Evolutionary conservation across 768 basidiomycete species (phyloP).

Genomic region (Daedalea quercina): DNA sequence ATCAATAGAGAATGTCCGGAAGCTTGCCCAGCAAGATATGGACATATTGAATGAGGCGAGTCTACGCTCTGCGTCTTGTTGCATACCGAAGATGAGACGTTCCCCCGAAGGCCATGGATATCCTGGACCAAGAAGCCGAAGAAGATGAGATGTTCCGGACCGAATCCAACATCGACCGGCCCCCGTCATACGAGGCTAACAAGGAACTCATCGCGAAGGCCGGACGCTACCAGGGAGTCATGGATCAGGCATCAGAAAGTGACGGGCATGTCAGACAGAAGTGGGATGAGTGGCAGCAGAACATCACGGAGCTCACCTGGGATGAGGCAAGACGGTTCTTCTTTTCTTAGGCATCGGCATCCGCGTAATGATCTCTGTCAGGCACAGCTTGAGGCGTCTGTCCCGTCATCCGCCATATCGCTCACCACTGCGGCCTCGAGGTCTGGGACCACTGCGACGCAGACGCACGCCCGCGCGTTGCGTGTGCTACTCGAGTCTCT

Average conservation of each 20-base stretch:
- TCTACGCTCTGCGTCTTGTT: neutral
- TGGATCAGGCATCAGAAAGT: slow-evolving; percentile 66
- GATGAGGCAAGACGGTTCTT: slow-evolving; percentile 39
- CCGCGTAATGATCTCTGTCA: slow-evolving; percentile 20
- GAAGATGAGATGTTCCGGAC: slow-evolving; percentile 71
- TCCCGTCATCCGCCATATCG: slow-evolving; percentile 58
- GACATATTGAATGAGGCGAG: slow-evolving; percentile 71
- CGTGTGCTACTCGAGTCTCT: slow-evolving; percentile 74
- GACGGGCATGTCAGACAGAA: slow-evolving; percentile 74
- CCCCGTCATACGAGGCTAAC: slow-evolving; percentile 78
- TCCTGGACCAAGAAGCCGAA: slow-evolving; percentile 85
- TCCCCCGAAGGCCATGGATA: slow-evolving; percentile 65
- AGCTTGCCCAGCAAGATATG: slow-evolving; percentile 54
- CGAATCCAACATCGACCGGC: slow-evolving; percentile 40
- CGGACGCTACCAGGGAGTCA: slow-evolving; percentile 61
- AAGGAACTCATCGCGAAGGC: slow-evolving; percentile 63
- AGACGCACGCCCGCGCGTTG: slow-evolving; percentile 60
- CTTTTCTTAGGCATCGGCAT: neutral
- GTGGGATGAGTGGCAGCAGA: slow-evolving; percentile 84
- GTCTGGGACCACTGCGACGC: slow-evolving; percentile 28
- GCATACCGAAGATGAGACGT: neutral
- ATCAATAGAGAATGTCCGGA: slow-evolving; percentile 66
- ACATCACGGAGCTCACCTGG: slow-evolving; percentile 64
- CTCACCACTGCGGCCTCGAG: neutral
- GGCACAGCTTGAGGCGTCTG: slow-evolving; percentile 57